A percentile compares a stretch with the other conserved stretches of the same genome.
Evolutionary conservation across 305 asterid genomes (phyloP).

Genomic region (Solanum hybrid): DNA sequence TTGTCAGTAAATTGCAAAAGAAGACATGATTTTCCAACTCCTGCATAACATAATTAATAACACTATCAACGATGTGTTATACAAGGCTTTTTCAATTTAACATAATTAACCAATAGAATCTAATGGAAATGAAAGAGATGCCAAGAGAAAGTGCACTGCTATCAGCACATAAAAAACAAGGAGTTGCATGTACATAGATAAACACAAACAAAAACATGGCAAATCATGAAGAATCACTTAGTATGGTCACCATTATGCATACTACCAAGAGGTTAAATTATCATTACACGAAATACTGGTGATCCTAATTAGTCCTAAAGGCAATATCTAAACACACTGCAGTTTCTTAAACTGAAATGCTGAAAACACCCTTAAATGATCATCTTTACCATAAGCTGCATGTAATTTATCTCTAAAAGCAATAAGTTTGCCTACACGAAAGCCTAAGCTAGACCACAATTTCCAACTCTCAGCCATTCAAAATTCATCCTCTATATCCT

Average conservation of each 20-base stretch:
- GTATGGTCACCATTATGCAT: too few relatives aligned
- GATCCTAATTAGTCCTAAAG: neutral
- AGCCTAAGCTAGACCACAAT: neutral
- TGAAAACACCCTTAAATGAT: neutral
- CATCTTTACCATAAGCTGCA: neutral
- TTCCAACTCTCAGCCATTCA: neutral
- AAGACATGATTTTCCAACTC: constrained; percentile 85
- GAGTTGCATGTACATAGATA: neutral
- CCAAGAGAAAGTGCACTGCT: neutral
- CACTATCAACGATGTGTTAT: neutral
- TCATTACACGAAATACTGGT: neutral
- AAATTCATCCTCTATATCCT: neutral
- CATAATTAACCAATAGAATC: neutral
- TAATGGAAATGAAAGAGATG: neutral
- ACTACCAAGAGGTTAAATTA: neutral
- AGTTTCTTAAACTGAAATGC: neutral
- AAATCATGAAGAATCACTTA: neutral
- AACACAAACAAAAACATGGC: neutral
- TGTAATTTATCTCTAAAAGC: neutral
- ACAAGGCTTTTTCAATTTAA: neutral
- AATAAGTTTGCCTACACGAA: neutral
- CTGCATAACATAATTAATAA: constrained; percentile 23
- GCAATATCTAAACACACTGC: neutral
- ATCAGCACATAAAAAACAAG: neutral
- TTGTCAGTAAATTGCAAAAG: constrained; percentile 76